Evolutionary conservation across 805 yeast genomes (phyloP), one percentile per base, ranked within the genome.

Genomic region (Saturnispora silvae): DNA sequence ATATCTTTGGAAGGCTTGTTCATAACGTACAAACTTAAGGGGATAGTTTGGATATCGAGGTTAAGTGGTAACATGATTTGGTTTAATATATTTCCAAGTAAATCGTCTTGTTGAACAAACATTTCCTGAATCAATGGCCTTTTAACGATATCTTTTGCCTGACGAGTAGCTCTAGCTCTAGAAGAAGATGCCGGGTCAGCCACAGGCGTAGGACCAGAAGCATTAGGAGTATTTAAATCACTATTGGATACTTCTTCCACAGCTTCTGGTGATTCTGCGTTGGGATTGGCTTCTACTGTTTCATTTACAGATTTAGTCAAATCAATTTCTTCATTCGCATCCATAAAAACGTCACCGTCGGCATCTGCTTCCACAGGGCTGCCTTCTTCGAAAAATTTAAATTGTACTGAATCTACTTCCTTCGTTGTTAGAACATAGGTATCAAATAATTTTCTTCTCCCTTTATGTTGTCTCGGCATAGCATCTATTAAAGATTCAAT

Each of bases 381-480:
- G 24, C 24, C 24, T 22, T 22, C 24, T 8, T 22, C 24, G 7
- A 10, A 22, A 14, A 55, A 45, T 3, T 55, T 51, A 37, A 72
- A 61, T 13, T 42, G 47, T 2, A 77, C 52, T 8, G 54, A 51
- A 28, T 72, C 77, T 3, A 76, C 55, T 0, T 77, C 66, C 3
- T 56, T 59, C 25, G 68, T 73, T 0, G 72, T 60, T 20, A 72
- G 60, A 11, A 59, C 46, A 45, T 80, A 78, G 0, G 72, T 67
- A 45, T 78, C 84, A 22, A 64, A 51, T 23, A 60, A 51, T 45
- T 60, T 70, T 4, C 65, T 48, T 30, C 65, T 69, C 3, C 65
- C 55, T 41, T 63, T 68, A n/a, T 36, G 39, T 3, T 72, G 64
- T 27, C 50, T 59, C 1, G 64, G 63, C n/a, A 60, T 38, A 2